Conservation (phyloP, 345 rosid species). For the Turritis glabra region DNA sequence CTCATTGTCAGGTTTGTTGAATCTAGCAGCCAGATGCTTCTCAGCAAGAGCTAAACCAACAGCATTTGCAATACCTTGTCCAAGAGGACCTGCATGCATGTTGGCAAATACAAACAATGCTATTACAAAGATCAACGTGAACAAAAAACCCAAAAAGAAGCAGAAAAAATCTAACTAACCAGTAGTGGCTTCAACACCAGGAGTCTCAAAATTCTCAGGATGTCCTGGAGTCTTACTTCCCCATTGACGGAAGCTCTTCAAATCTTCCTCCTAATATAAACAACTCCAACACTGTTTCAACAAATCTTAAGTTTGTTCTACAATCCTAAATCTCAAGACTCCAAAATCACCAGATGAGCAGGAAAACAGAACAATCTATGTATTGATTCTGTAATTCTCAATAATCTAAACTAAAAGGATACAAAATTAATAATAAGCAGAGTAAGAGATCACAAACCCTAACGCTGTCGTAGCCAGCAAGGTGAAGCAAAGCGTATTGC, state of each 20-base stretch:
- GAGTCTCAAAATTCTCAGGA: conserved; percentile 91
- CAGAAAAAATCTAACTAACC: conserved; percentile 60
- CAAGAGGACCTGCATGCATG: conserved; percentile 71
- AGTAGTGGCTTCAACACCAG: conserved; percentile 85
- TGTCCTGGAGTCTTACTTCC: conserved; percentile 85
- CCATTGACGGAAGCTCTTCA: conserved; percentile 83
- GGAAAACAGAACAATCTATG: background rate
- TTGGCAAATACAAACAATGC: background rate
- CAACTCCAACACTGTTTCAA: conserved; percentile 2
- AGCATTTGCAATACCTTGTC: conserved; percentile 90
- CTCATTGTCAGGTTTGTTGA: conserved; percentile 73
- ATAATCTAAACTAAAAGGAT: too few species aligned
- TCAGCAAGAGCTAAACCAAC: conserved; percentile 73
- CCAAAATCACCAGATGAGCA: background rate
- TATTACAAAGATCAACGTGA: too few species aligned
- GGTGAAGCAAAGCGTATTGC: conserved; percentile 92
- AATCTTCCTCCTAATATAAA: conserved; percentile 64
- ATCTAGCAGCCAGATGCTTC: conserved; percentile 90
- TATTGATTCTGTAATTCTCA: too few species aligned
- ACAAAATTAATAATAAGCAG: too few species aligned
- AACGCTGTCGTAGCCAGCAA: conserved; percentile 94
- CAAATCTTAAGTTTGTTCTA: background rate
- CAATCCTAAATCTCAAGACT: background rate
- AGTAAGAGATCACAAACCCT: conserved; percentile 43
- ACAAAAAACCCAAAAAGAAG: too few species aligned